A percentile compares a stretch with the other conserved stretches of the same genome.
Conservation (phyloP, 768 basidiomycete species). For the Cystobasidium onofrii region DNA sequence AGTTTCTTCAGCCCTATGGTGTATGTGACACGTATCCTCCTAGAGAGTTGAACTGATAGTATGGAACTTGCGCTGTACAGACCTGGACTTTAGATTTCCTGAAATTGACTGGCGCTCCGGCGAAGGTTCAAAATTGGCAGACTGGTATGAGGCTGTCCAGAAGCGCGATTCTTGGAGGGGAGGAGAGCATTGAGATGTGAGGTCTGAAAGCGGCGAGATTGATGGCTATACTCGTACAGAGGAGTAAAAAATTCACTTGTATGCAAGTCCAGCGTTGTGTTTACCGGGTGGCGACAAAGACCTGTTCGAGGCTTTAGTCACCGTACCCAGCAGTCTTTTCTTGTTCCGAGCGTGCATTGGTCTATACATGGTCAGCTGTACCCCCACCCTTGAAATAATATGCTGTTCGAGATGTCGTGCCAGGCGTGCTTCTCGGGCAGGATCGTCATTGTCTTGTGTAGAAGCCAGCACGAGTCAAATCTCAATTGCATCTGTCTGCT, state of each 20-base stretch:
- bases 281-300: too few species aligned
- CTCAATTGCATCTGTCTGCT: not conserved
- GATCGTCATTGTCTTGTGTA: not conserved
- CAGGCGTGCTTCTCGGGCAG: too few species aligned
- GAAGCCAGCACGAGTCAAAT: not conserved
- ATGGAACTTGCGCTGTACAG: not conserved
- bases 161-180: not conserved
- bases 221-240: too few species aligned
- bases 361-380: too few species aligned
- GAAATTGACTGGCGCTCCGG: constrained; percentile 7
- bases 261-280: too few species aligned
- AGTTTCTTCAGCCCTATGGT: not conserved
- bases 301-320: too few species aligned
- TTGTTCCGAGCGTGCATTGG: too few species aligned
- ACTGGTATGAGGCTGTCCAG: not conserved
- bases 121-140: not conserved
- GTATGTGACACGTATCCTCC: not conserved
- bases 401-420: too few species aligned
- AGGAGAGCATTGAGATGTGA: not conserved
- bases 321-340: too few species aligned
- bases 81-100: not conserved
- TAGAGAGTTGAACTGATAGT: not conserved
- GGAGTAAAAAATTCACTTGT: too few species aligned
- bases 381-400: too few species aligned
- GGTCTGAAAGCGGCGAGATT: too few species aligned